phyloP scores from a whole-genome alignment of 768 basidiomycete species.

The Tulasnella sp. region DNA sequence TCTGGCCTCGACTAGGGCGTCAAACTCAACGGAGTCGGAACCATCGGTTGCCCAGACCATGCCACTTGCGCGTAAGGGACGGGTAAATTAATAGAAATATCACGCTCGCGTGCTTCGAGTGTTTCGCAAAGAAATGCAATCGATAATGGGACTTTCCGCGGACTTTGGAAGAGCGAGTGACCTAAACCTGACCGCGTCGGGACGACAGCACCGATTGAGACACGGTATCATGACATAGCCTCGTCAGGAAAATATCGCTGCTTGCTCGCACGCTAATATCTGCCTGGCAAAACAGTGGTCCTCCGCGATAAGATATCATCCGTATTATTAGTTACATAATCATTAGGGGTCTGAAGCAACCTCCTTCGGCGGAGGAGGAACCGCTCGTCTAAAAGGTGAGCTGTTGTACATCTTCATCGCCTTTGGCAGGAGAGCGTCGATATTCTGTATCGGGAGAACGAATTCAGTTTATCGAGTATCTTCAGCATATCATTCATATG shows the following conservation, averaged over 20 bases:
- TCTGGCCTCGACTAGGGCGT: neutral
- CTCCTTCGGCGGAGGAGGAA: neutral
- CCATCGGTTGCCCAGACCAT: neutral
- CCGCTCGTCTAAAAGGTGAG: constrained; percentile 20
- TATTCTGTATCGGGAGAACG: constrained; percentile 19
- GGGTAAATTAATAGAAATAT: neutral
- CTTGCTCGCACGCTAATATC: neutral
- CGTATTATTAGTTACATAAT: neutral
- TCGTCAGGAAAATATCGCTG: too few species aligned
- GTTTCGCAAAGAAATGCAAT: neutral
- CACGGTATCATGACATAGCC: too few species aligned
- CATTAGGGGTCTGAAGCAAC: neutral
- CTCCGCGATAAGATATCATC: neutral
- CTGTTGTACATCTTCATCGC: constrained; percentile 40
- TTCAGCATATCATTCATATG: neutral
- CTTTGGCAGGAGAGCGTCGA: constrained; percentile 38
- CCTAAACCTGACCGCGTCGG: neutral
- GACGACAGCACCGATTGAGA: neutral
- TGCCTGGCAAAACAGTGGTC: neutral
- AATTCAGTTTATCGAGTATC: neutral
- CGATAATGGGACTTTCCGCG: neutral
- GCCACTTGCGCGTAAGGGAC: neutral
- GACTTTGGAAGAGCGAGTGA: neutral
- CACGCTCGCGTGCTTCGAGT: neutral
- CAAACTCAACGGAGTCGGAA: neutral